phyloP scores from a whole-genome alignment of 768 basidiomycete genomes.

The Naganishia vishniacii region DNA sequence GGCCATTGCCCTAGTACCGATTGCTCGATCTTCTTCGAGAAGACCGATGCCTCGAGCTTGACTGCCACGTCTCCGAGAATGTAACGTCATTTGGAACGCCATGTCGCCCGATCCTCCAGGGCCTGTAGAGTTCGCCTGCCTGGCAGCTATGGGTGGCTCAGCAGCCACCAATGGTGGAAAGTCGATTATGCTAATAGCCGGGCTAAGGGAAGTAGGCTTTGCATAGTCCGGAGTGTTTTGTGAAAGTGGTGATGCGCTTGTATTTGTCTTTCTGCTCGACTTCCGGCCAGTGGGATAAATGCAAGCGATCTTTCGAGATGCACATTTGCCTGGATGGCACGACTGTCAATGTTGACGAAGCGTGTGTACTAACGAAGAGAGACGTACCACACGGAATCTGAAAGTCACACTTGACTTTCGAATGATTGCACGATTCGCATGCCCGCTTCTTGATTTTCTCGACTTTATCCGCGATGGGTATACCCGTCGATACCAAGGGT shows the following conservation, averaged over 20 bases:
- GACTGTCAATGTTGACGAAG: background rate
- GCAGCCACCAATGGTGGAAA: background rate
- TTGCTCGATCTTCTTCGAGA: too few relatives aligned
- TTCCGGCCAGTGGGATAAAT: conserved; percentile 17
- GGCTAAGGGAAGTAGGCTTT: background rate
- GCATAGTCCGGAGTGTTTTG: background rate
- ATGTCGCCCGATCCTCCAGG: background rate
- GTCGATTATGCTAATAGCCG: background rate
- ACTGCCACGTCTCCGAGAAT: too few relatives aligned
- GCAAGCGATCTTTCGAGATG: conserved; percentile 13
- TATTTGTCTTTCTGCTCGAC: conserved; percentile 2
- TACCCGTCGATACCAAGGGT: conserved; percentile 26
- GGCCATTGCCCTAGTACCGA: too few relatives aligned
- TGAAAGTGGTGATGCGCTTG: background rate
- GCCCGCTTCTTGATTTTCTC: conserved; percentile 41
- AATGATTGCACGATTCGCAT: conserved; percentile 47
- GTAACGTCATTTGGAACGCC: background rate
- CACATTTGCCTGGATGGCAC: conserved; percentile 16
- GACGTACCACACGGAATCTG: conserved; percentile 38
- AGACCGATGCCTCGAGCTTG: too few relatives aligned
- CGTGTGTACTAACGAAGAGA: background rate
- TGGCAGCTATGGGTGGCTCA: background rate
- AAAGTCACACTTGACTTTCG: conserved; percentile 46
- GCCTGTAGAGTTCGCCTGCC: background rate
- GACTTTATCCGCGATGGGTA: conserved; percentile 10